Base-by-base conservation (phyloP, 1,284 basidiomycete genomes). In the Ceratobasidium sp. region DNA sequence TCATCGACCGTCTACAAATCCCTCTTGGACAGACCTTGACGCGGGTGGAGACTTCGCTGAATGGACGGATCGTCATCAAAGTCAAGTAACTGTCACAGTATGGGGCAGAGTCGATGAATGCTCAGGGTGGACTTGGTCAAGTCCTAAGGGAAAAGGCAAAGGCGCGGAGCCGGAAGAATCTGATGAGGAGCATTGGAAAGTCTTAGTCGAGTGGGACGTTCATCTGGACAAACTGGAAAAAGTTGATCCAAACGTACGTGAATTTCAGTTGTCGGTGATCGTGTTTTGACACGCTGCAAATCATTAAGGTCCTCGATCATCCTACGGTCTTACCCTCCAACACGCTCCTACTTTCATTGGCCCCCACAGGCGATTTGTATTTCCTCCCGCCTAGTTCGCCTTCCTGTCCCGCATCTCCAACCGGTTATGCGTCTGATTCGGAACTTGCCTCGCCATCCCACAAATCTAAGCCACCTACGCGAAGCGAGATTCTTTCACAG, bases 1-100 rank as follows among this genome's bases (percentile, higher is more conserved):
- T 61, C 91, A 92, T 77, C 83, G 83, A 49, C 88, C 91, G 6
- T 92, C 92, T 0, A 93, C 89, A 4, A 93, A 93, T 78, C 93
- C 93, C 0, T 80, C 81, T n/a, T 94, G 93, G 76, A 35, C 66
- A 1, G 50, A 58, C 30, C 58, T 79, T 32, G 76, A 78, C 18
- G 70, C 58, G 8, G 50, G 52, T 2, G 70, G 67, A 2, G 75
- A 77, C 14, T 55, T 78, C 62, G 63, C 63, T 38, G 54, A 69
- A 14, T 50, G 58, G 35, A 67, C 62, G 9, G 73, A 52, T 61
- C 74, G 38, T 8, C 66, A 61, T 38, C 57, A 62, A 38, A 66
- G 46, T 55, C 74, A 73, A 23, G 21, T 79, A 5, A 43, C 70
- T 26, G 74, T 76, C 1, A 72, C 70, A 7, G 50, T 78, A 8